Percentiles rank a stretch among this genome's conserved stretches.
These are phyloP conservation scores for Scedosporium dehoogii DNA, from an alignment of 2,329 filamentous ascomycete genomes.

Conservation along the genomic window DNA sequence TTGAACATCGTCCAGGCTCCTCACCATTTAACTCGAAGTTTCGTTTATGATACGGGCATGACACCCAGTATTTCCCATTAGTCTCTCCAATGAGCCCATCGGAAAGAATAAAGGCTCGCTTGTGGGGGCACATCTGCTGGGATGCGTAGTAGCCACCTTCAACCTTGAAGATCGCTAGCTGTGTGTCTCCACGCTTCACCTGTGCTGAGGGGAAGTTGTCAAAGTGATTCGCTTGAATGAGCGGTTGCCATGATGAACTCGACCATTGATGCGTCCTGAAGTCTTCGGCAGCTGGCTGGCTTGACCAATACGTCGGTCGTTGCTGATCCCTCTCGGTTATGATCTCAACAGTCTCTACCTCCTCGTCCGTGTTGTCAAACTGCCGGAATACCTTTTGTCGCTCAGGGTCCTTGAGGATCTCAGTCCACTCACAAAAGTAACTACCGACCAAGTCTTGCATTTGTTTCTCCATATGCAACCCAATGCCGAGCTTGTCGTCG, in stretches of 20 bases:
- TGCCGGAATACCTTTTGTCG: constrained; percentile 64
- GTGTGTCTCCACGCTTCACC: constrained; percentile 79
- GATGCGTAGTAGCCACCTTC: constrained; percentile 72
- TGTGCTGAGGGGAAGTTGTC: constrained; percentile 64
- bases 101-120: constrained; percentile 78
- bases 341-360: constrained; percentile 56
- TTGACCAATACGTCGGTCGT: constrained; percentile 69
- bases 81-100: constrained; percentile 75
- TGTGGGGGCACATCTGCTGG: constrained; percentile 93
- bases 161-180: constrained; percentile 79
- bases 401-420: constrained; percentile 61
- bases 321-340: constrained; percentile 63
- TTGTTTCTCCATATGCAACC: constrained; percentile 72
- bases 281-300: constrained; percentile 55
- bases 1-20: constrained; percentile 57
- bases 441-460: constrained; percentile 77
- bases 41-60: constrained; percentile 81
- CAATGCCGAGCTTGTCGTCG: constrained; percentile 78
- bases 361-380: constrained; percentile 76
- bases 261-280: constrained; percentile 39
- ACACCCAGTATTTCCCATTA: constrained; percentile 49
- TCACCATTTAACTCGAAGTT: constrained; percentile 62
- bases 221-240: constrained; percentile 64
- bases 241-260: constrained; percentile 66
- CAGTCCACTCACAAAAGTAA: constrained; percentile 89